Evolutionary conservation across 1,284 basidiomycete species (phyloP).

Genomic region (Ceratobasidium sp.): DNA sequence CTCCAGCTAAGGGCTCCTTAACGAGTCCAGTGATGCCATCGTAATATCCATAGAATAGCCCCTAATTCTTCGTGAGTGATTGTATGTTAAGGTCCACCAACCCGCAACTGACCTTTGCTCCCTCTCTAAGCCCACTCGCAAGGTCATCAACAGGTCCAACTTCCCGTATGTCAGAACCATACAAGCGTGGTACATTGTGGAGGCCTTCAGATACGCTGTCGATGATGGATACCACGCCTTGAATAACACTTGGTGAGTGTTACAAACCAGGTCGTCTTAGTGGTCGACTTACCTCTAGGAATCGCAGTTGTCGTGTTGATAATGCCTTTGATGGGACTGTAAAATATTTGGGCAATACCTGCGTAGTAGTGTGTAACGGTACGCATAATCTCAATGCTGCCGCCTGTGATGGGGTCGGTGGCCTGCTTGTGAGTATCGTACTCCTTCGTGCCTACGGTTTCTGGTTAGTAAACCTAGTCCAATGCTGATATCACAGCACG

Average conservation of each 20-base stretch:
- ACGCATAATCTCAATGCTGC: constrained; percentile 62
- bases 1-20: constrained; percentile 62
- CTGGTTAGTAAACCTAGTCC: not conserved
- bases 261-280: too few relatives aligned
- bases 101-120: constrained; percentile 54
- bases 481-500: constrained; percentile 43
- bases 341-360: constrained; percentile 61
- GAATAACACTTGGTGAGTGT: not conserved
- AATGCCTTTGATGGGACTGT: constrained; percentile 58
- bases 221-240: constrained; percentile 61
- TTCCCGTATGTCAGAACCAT: constrained; percentile 59
- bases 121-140: constrained; percentile 60
- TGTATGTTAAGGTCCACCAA: not conserved
- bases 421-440: constrained; percentile 59
- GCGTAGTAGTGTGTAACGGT: constrained; percentile 62
- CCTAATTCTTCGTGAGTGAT: constrained; percentile 47
- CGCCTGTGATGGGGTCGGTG: constrained; percentile 61
- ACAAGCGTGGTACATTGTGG: constrained; percentile 59
- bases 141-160: constrained; percentile 58
- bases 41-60: constrained; percentile 58
- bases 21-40: constrained; percentile 67
- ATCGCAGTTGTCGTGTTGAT: constrained; percentile 61
- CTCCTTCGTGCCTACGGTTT: constrained; percentile 61
- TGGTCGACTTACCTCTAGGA: constrained; percentile 53
- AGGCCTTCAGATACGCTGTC: constrained; percentile 60